Conservation (phyloP, 148 eudicot genomes). For the Camellia japonica region DNA sequence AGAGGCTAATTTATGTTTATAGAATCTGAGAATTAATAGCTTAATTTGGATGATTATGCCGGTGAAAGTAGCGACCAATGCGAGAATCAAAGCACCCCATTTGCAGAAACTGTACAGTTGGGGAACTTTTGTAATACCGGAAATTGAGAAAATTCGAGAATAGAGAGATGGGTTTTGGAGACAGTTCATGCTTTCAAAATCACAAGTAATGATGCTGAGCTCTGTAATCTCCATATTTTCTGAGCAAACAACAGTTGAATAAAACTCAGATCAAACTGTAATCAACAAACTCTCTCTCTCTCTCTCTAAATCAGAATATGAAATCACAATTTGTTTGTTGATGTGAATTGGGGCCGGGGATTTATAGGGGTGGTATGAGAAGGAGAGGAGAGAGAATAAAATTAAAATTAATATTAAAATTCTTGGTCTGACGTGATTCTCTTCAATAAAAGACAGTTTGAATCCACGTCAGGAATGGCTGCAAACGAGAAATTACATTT, state of each 20-base stretch:
- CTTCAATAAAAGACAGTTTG: too few species aligned
- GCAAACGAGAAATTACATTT: too few species aligned
- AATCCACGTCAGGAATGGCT: too few species aligned
- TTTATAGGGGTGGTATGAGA: too few species aligned
- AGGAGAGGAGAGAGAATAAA: too few species aligned
- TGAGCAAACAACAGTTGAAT: not conserved
- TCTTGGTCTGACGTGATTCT: too few species aligned
- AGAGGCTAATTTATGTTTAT: slow-evolving; percentile 28
- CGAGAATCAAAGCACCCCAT: slow-evolving; percentile 69
- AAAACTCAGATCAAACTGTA: not conserved
- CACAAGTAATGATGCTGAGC: slow-evolving; percentile 39
- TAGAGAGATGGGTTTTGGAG: slow-evolving; percentile 47
- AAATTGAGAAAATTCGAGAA: slow-evolving; percentile 40
- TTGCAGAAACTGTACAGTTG: slow-evolving; percentile 47
- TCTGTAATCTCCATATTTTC: slow-evolving; percentile 54
- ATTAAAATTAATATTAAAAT: too few species aligned
- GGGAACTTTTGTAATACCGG: slow-evolving; percentile 30
- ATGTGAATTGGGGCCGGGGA: too few species aligned
- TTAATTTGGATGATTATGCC: slow-evolving; percentile 45
- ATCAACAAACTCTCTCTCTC: not conserved
- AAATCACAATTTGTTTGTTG: not conserved
- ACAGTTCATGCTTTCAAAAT: slow-evolving; percentile 46
- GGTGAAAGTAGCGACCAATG: slow-evolving; percentile 50
- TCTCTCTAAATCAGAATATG: not conserved
- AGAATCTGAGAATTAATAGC: slow-evolving; percentile 31